Evolutionary conservation across 805 yeast species (phyloP).

Genomic region (Pichia phayaonensis): DNA sequence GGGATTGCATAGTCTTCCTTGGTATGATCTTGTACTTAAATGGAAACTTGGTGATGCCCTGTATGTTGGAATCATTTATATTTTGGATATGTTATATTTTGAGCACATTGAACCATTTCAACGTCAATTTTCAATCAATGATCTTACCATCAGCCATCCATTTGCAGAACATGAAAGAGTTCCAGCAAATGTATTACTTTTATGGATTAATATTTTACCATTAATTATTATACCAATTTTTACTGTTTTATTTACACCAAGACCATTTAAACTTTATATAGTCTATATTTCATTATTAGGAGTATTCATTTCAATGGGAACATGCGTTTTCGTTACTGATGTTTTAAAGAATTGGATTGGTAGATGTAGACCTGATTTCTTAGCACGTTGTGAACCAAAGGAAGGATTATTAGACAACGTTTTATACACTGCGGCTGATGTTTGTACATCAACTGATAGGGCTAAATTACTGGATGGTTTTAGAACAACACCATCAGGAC

Average conservation of each 20-base stretch:
- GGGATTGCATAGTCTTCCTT: slow-evolving; percentile 19
- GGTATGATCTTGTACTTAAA: slow-evolving; percentile 13
- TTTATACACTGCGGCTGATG: slow-evolving; percentile 54
- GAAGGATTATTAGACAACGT: slow-evolving; percentile 47
- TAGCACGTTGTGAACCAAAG: slow-evolving; percentile 74
- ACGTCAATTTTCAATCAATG: slow-evolving; percentile 70
- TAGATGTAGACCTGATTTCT: slow-evolving; percentile 85
- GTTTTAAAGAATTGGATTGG: slow-evolving; percentile 79
- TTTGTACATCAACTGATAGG: slow-evolving; percentile 47
- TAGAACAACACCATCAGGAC: slow-evolving; percentile 80
- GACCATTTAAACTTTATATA: slow-evolving; percentile 48
- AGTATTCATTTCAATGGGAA: slow-evolving; percentile 47
- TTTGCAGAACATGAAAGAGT: slow-evolving; percentile 71
- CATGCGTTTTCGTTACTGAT: slow-evolving; percentile 62
- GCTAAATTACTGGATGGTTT: slow-evolving; percentile 55
- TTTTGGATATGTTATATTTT: slow-evolving; percentile 20
- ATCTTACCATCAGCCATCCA: slow-evolving; percentile 75
- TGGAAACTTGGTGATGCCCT: slow-evolving; percentile 24
- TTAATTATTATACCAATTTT: slow-evolving; percentile 28
- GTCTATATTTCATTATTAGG: slow-evolving; percentile 64
- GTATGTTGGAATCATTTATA: slow-evolving; percentile 15
- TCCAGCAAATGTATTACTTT: slow-evolving; percentile 42
- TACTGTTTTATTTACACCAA: slow-evolving; percentile 35
- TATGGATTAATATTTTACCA: slow-evolving; percentile 51
- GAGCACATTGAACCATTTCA: slow-evolving; percentile 52